Base-by-base conservation (phyloP, 2,329 filamentous ascomycete genomes). In the Aureobasidium pullulans region DNA sequence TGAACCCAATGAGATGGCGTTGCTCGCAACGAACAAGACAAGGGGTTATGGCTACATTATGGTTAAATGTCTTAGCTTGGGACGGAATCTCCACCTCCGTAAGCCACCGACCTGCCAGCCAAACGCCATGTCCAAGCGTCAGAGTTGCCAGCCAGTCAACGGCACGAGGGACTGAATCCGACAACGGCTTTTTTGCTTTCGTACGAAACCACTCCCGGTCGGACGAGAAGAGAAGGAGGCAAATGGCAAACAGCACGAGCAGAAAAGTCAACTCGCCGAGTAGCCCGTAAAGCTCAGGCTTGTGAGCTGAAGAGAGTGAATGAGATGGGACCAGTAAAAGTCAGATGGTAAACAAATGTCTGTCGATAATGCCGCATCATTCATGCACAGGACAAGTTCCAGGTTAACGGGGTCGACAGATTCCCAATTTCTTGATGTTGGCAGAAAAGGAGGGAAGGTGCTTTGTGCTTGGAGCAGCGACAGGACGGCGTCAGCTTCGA, bases 81-180 rank as follows among this genome's bases (percentile, higher is more conserved):
- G 28, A 40, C 54, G 43, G 43, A 48, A 57, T 57, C 54, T 57
- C 43, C 54, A 57, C 54, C 43, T 57, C 54, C 54, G 54, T 32
- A 57, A 47, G 54, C 54, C 54, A 57, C 43, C 36, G 13, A 48
- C 32, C 42, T 57, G 40, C 40, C 54, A 57, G 54, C 42, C 54
- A 57, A 57, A 57, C 54, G 54, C 54, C 54, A 40, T 57, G 54
- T 48, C 54, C 32, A 57, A 57, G 54, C 54, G 32, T 40, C 31
- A n/a, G 42, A 47, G 42, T 2, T 19, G 15, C 28, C 54, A 48
- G 54, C 54, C 54, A 57, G 54, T 57, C 43, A 48, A 40, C 29
- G 43, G 54, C 34, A 32, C 15, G 32, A 57, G 42, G 34, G 15
- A 48, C 19, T 15, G 36, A 39, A 16, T 42, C 54, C 40, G 43